Percentiles rank a stretch among this genome's conserved stretches.
phyloP scores from a whole-genome alignment of 2,329 filamentous ascomycete species.

The Aspergillus sp. region DNA sequence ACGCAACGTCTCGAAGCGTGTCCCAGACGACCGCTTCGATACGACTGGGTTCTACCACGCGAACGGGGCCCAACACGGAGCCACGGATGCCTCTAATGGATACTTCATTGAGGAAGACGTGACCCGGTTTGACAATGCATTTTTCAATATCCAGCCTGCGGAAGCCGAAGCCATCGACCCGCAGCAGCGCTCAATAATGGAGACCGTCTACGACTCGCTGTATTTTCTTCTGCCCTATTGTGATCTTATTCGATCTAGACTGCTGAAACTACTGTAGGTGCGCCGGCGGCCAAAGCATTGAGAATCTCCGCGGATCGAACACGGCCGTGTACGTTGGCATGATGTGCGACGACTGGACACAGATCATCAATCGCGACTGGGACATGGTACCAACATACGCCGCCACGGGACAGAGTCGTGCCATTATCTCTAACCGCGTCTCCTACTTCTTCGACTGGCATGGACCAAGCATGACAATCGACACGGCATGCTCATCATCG shows the following conservation, averaged over 20 bases:
- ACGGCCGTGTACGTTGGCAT: conserved; percentile 9
- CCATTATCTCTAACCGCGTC: conserved; percentile 3
- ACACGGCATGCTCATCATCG: conserved; percentile 2
- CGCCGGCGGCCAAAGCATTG: background rate
- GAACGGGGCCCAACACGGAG: background rate
- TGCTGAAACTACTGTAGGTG: too few species aligned
- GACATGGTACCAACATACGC: conserved; percentile 9
- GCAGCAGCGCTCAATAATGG: background rate
- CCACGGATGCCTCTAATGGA: background rate
- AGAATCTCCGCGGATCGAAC: background rate
- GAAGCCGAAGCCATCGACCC: conserved; percentile 2
- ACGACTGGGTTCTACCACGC: conserved; percentile 1
- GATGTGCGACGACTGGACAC: conserved; percentile 15
- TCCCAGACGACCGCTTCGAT: conserved; percentile 1
- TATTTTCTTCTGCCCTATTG: too few species aligned
- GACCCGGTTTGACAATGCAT: background rate
- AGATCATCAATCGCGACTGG: conserved; percentile 8
- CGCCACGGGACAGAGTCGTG: conserved; percentile 14
- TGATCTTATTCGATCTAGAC: too few species aligned
- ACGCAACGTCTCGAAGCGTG: background rate
- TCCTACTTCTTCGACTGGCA: conserved; percentile 2
- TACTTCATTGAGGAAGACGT: background rate
- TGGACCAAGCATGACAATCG: background rate
- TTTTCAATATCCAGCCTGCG: background rate
- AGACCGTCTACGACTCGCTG: conserved; percentile 1